Evolutionary conservation across 2,329 filamentous ascomycete species (phyloP).

Genomic region (Pyrenophora tritici-repentis): DNA sequence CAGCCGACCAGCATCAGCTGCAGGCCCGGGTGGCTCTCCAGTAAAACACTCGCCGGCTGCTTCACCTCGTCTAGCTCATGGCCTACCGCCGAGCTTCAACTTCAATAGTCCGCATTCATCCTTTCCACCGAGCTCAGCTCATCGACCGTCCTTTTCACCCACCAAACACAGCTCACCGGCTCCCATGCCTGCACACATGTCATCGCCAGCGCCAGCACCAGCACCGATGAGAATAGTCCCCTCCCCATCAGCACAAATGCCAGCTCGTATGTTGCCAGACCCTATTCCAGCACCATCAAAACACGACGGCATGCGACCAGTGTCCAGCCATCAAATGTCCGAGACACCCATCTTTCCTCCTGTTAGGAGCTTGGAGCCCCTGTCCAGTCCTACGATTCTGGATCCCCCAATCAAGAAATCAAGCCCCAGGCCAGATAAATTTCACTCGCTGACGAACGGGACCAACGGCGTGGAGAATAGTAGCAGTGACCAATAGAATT

Average conservation of each 20-base stretch:
- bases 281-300: conserved; percentile 54
- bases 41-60: conserved; percentile 43
- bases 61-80: conserved; percentile 43
- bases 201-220: conserved; percentile 39
- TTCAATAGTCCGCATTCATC: conserved; percentile 54
- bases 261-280: conserved; percentile 42
- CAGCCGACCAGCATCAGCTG: conserved; percentile 38
- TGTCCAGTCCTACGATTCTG: conserved; percentile 61
- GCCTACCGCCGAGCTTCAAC: conserved; percentile 37
- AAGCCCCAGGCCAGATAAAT: conserved; percentile 6
- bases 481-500: too few species aligned
- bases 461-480: too few species aligned
- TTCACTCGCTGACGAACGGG: too few species aligned
- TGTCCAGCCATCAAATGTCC: conserved; percentile 40
- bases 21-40: conserved; percentile 37
- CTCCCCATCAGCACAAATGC: conserved; percentile 36
- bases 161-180: conserved; percentile 48
- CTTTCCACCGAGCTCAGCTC: conserved; percentile 47
- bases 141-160: conserved; percentile 45
- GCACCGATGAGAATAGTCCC: conserved; percentile 35
- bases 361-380: conserved; percentile 62
- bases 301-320: conserved; percentile 46
- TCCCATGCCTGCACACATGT: conserved; percentile 40
- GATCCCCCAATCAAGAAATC: conserved; percentile 64
- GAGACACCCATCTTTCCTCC: conserved; percentile 61